A percentile compares a stretch with the other conserved stretches of the same genome.
Evolutionary conservation across 1,284 basidiomycete species (phyloP).

Genomic region (Pseudozyma pruni): DNA sequence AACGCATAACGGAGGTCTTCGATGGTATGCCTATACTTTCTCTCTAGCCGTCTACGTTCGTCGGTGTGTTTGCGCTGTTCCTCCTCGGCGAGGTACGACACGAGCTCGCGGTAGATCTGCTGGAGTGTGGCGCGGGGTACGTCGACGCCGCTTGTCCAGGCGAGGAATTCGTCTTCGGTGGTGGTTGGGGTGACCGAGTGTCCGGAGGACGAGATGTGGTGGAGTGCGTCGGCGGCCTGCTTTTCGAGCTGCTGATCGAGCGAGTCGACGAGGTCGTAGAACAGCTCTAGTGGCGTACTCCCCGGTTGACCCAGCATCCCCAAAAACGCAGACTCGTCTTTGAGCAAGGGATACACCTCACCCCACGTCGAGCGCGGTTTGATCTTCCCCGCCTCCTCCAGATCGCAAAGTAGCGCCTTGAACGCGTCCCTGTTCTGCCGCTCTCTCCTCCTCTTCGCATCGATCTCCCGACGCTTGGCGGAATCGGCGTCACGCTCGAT

Average conservation of each 20-base stretch:
- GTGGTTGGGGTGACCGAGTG: conserved; percentile 69
- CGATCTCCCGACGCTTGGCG: conserved; percentile 20
- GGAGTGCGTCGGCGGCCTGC: conserved; percentile 76
- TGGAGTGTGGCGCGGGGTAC: conserved; percentile 23
- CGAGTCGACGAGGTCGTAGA: conserved; percentile 91
- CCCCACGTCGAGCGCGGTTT: conserved; percentile 90
- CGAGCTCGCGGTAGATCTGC: conserved; percentile 22
- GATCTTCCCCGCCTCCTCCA: conserved; percentile 77
- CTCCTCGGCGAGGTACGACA: conserved; percentile 32
- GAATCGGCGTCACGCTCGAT: conserved; percentile 55
- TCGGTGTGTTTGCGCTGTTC: conserved; percentile 69
- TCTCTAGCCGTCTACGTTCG: conserved; percentile 80
- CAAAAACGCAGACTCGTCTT: conserved; percentile 82
- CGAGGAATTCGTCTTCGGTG: conserved; percentile 72
- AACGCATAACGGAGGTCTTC: conserved; percentile 96
- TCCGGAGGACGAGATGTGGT: conserved; percentile 73
- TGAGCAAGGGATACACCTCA: conserved; percentile 80
- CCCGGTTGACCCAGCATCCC: conserved; percentile 89
- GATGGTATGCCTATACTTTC: conserved; percentile 84
- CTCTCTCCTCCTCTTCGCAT: conserved; percentile 32
- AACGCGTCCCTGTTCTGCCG: conserved; percentile 58
- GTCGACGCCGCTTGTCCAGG: conserved; percentile 28
- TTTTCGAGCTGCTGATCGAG: conserved; percentile 85
- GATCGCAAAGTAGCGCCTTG: conserved; percentile 77
- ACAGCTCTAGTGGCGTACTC: conserved; percentile 91